Conservation (phyloP, 345 rosid genomes). For the Clausena lansium region DNA sequence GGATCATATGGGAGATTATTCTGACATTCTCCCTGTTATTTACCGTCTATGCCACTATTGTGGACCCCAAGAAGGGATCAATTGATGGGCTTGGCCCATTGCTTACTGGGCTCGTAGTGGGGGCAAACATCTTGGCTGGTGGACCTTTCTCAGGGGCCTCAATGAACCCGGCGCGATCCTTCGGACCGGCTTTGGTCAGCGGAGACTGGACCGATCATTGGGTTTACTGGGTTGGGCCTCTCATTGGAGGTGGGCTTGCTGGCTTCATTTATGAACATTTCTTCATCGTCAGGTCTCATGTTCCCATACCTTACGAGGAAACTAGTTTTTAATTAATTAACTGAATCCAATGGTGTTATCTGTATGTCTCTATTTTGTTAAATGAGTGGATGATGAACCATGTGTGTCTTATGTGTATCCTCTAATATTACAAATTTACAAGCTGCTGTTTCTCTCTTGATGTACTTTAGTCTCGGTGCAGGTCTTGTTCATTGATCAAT, state of each 20-base stretch:
- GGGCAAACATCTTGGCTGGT: slow-evolving; percentile 76
- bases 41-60: slow-evolving; percentile 87
- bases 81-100: slow-evolving; percentile 73
- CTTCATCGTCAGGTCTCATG: slow-evolving; percentile 55
- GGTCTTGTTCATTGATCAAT: background rate
- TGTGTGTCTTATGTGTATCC: no score
- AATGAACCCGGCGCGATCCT: slow-evolving; percentile 93
- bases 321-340: slow-evolving; percentile 14
- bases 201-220: slow-evolving; percentile 90
- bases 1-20: slow-evolving; percentile 71
- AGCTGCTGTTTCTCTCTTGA: background rate
- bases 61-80: slow-evolving; percentile 80
- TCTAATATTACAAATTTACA: no score
- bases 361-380: background rate
- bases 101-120: slow-evolving; percentile 73
- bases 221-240: slow-evolving; percentile 94
- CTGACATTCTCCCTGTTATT: slow-evolving; percentile 77
- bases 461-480: background rate
- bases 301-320: slow-evolving; percentile 33
- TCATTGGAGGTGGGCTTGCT: slow-evolving; percentile 74
- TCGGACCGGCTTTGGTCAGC: slow-evolving; percentile 82
- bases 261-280: slow-evolving; percentile 67
- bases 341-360: background rate
- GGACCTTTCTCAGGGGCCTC: slow-evolving; percentile 92
- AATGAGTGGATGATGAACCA: no score